These are phyloP conservation scores for Vitis cinerea DNA, from an alignment of 164 flowering plant genomes.

Conservation along the genomic window DNA sequence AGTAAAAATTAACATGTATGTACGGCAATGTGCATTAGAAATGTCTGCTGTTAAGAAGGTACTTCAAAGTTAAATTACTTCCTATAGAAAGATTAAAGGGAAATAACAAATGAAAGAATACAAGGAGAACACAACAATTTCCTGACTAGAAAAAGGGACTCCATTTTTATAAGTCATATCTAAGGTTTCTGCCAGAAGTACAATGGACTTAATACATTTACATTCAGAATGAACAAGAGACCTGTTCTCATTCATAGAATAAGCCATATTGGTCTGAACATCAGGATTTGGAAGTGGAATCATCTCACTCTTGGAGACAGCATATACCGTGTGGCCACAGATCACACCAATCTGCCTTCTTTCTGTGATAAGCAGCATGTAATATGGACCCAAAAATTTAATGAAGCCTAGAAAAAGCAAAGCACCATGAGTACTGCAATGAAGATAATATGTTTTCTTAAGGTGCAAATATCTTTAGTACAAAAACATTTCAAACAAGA, in stretches of 20 bases:
- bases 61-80: no score
- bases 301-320: constrained; percentile 81
- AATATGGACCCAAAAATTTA: constrained; percentile 93
- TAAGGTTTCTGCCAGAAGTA: constrained; percentile 18
- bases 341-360: constrained; percentile 86
- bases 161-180: neutral
- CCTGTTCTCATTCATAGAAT: constrained; percentile 92
- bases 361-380: constrained; percentile 92
- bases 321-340: constrained; percentile 82
- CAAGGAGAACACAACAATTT: no score
- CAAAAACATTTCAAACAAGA: neutral
- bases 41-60: no score
- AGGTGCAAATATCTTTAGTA: neutral
- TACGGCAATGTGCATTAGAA: no score
- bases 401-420: constrained; percentile 65
- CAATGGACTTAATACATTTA: constrained; percentile 34
- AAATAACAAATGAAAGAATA: no score
- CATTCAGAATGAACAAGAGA: constrained; percentile 53
- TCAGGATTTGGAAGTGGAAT: constrained; percentile 71
- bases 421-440: constrained; percentile 7
- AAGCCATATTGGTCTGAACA: constrained; percentile 45
- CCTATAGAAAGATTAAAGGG: no score
- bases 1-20: no score
- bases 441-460: neutral
- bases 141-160: no score